Conservation (phyloP, 148 eudicot genomes). For the Spergularia marina region DNA sequence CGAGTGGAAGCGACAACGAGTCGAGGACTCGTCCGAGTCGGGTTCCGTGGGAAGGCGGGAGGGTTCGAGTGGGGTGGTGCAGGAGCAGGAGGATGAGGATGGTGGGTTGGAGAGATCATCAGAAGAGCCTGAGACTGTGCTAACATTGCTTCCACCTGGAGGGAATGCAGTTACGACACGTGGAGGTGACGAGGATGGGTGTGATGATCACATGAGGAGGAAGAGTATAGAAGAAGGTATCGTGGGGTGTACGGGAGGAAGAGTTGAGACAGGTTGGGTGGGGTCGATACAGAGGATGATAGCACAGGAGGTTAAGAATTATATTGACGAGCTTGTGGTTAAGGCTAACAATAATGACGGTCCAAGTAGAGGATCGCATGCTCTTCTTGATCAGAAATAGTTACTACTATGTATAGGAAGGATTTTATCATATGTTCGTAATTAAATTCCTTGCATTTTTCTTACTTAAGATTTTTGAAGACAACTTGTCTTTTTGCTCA, state of each 20-base stretch:
- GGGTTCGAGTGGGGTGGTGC: background rate
- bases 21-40: conserved; percentile 25
- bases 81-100: conserved; percentile 2
- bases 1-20: background rate
- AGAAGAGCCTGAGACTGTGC: conserved; percentile 32
- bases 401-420: no score
- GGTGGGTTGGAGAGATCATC: conserved; percentile 16
- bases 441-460: no score
- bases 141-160: conserved; percentile 48
- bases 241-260: background rate
- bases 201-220: background rate
- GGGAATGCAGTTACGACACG: background rate
- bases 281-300: conserved; percentile 30
- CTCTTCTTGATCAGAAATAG: background rate
- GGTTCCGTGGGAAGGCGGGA: conserved; percentile 18
- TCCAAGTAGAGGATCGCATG: conserved; percentile 7
- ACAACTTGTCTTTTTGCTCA: no score
- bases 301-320: conserved; percentile 32
- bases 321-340: conserved; percentile 22
- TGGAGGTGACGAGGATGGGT: conserved; percentile 8
- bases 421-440: no score
- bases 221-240: background rate
- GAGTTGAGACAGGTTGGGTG: conserved; percentile 16
- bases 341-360: background rate
- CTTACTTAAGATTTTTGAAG: no score